Evolutionary conservation across 1,284 basidiomycete genomes (phyloP).

Genomic region (Heliocybe sulcata): DNA sequence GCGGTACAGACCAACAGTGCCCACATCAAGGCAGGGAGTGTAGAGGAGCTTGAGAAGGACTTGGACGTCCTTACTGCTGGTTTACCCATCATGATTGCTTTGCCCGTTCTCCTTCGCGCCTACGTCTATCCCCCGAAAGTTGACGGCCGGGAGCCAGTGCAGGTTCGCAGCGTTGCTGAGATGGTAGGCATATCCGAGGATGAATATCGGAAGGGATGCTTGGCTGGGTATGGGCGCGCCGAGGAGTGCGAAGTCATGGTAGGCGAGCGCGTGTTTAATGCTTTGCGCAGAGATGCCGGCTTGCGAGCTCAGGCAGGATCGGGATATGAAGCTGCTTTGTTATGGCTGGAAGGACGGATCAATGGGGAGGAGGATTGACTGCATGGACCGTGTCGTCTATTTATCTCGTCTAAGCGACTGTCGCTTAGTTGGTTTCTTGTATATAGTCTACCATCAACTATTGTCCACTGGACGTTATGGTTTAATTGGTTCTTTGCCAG

Average conservation of each 20-base stretch:
- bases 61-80: slow-evolving; percentile 42
- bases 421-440: neutral
- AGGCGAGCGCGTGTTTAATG: slow-evolving; percentile 46
- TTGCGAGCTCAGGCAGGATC: neutral
- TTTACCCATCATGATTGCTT: slow-evolving; percentile 60
- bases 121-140: slow-evolving; percentile 16
- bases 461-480: too few relatives aligned
- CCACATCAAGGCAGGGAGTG: slow-evolving; percentile 17
- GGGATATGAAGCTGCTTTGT: neutral
- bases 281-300: slow-evolving; percentile 26
- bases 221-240: slow-evolving; percentile 67
- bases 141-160: slow-evolving; percentile 3
- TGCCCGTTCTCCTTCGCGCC: slow-evolving; percentile 54
- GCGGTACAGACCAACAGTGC: slow-evolving; percentile 26
- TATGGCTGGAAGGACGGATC: neutral
- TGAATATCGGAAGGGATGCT: slow-evolving; percentile 58
- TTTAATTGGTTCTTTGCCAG: too few relatives aligned
- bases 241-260: slow-evolving; percentile 62
- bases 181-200: slow-evolving; percentile 53
- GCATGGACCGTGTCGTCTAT: neutral
- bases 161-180: slow-evolving; percentile 36
- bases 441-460: too few relatives aligned
- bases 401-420: neutral
- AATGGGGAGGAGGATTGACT: neutral
- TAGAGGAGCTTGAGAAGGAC: slow-evolving; percentile 35